Evolutionary conservation across 148 eudicot genomes (phyloP).

Genomic region (Chenopodium quinoa): DNA sequence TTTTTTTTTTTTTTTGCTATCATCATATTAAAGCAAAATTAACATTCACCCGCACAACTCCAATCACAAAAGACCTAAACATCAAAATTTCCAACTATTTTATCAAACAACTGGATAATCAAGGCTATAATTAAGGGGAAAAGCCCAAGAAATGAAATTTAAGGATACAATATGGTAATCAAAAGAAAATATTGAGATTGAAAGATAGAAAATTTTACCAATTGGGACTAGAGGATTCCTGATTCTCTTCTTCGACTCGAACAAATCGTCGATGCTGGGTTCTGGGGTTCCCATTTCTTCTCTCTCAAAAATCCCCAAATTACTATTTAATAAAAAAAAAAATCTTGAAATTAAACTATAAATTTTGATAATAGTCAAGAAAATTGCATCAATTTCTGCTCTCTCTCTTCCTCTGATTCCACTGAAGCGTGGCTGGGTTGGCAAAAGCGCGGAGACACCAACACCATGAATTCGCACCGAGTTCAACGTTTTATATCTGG

Average conservation of each 20-base stretch:
- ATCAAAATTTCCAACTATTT: neutral
- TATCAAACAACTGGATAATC: neutral
- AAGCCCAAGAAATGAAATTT: neutral
- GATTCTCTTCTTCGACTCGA: conserved; percentile 55
- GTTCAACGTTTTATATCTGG: conserved; percentile 10
- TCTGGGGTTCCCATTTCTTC: conserved; percentile 29
- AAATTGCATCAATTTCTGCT: neutral
- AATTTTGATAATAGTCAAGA: neutral
- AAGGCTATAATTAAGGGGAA: neutral
- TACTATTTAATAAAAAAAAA: neutral
- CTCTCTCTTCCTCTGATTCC: neutral
- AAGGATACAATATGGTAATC: neutral
- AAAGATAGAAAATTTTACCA: conserved; percentile 39
- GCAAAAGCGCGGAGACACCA: neutral
- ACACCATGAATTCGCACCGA: conserved; percentile 14
- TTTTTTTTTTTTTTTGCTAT: neutral
- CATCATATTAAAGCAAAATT: conserved; percentile 8
- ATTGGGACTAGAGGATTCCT: conserved; percentile 75
- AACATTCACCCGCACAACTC: neutral
- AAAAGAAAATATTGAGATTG: neutral
- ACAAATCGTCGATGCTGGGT: conserved; percentile 41
- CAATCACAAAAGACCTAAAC: neutral
- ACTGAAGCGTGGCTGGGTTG: neutral
- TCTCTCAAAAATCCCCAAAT: neutral
- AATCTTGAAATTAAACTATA: neutral